phyloP scores from a whole-genome alignment of 106 monocot species.

The Dendrobium chrysotoxum region DNA sequence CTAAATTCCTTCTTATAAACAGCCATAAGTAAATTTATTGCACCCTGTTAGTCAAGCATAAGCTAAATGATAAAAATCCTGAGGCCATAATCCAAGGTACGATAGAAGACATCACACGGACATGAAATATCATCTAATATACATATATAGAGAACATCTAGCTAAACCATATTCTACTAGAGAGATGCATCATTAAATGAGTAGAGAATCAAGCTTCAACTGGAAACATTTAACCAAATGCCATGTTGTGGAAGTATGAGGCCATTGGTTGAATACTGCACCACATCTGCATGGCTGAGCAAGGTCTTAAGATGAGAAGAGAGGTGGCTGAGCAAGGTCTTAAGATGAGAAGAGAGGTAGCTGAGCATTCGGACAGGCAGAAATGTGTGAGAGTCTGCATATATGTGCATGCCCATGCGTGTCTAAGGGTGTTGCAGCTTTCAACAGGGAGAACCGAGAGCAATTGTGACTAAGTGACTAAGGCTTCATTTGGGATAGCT shows the following conservation, averaged over 20 bases:
- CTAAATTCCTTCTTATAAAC: slow-evolving; percentile 88
- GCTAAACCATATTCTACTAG: background rate
- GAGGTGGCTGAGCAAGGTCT: too few relatives aligned
- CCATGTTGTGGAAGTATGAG: background rate
- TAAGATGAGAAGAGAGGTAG: background rate
- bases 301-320: background rate
- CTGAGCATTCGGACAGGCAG: background rate
- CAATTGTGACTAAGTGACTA: background rate
- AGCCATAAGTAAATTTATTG: slow-evolving; percentile 88
- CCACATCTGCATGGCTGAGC: background rate
- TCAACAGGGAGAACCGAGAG: background rate
- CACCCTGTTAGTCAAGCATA: slow-evolving; percentile 45
- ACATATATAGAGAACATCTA: background rate
- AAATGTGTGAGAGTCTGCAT: background rate
- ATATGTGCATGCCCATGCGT: background rate
- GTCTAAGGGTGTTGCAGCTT: background rate
- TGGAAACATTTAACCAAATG: background rate
- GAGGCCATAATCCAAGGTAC: background rate
- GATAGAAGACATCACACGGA: background rate
- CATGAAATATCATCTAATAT: background rate
- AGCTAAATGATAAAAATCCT: background rate
- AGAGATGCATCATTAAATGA: background rate
- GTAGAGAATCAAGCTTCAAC: background rate
- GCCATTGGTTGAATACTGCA: background rate
- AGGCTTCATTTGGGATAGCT: too few relatives aligned